Evolutionary conservation across 306 rosid species (phyloP).

Genomic region (Leucaena leucocephala): DNA sequence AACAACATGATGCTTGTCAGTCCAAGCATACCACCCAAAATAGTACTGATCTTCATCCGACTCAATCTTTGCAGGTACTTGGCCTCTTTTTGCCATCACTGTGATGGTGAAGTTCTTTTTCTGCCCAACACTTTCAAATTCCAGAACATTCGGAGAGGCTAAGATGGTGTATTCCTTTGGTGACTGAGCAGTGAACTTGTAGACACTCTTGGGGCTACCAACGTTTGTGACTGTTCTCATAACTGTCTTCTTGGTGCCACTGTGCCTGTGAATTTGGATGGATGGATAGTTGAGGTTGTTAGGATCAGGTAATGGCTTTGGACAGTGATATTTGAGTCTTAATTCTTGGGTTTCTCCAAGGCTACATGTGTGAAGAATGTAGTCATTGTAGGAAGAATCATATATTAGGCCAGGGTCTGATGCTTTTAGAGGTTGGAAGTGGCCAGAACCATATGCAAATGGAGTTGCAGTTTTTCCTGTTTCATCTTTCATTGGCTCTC

Average conservation of each 20-base stretch:
- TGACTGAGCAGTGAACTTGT: slow-evolving; percentile 58
- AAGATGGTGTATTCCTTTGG: slow-evolving; percentile 56
- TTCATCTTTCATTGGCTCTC: slow-evolving; percentile 62
- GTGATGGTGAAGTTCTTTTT: slow-evolving; percentile 61
- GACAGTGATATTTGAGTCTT: slow-evolving; percentile 54
- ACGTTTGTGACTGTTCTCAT: slow-evolving; percentile 81
- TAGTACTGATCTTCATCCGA: slow-evolving; percentile 41
- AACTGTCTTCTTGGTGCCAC: slow-evolving; percentile 39
- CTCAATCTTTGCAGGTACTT: slow-evolving; percentile 17
- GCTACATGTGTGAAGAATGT: slow-evolving; percentile 67
- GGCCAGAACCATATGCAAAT: slow-evolving; percentile 83
- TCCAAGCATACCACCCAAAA: slow-evolving; percentile 91
- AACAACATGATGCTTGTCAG: slow-evolving; percentile 46
- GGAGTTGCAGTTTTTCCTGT: slow-evolving; percentile 63
- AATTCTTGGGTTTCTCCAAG: slow-evolving; percentile 41
- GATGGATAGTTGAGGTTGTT: slow-evolving; percentile 83
- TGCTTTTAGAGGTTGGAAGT: slow-evolving; percentile 69
- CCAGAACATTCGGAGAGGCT: slow-evolving; percentile 63
- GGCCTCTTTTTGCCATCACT: slow-evolving; percentile 43
- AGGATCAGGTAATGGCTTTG: slow-evolving; percentile 42
- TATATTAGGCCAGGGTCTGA: slow-evolving; percentile 86
- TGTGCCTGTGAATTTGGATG: slow-evolving; percentile 64
- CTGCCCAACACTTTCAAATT: slow-evolving; percentile 63
- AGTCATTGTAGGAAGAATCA: slow-evolving; percentile 75
- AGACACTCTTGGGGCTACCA: slow-evolving; percentile 53